Evolutionary conservation across 2,329 filamentous ascomycete genomes (phyloP).

Genomic region (Elsinoe arachidis): DNA sequence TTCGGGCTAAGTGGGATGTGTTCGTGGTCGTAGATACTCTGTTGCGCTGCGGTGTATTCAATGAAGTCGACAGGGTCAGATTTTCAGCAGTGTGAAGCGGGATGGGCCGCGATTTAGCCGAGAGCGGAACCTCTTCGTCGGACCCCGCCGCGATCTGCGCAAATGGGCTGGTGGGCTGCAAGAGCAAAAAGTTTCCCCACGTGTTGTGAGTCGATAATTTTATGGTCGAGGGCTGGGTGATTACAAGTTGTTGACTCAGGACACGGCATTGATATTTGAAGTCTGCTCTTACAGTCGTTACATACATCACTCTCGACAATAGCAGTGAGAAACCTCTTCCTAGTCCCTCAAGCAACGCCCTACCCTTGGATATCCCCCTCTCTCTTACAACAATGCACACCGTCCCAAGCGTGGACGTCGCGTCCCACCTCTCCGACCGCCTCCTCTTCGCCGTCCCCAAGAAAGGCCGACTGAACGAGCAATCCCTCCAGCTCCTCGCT

Average conservation of each 20-base stretch:
- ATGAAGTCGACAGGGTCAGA: background rate
- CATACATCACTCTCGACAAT: background rate
- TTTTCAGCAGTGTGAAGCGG: background rate
- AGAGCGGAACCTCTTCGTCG: background rate
- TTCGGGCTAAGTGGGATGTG: background rate
- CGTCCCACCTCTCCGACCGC: constrained; percentile 66
- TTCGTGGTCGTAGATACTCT: background rate
- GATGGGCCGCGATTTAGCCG: background rate
- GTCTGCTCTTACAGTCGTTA: background rate
- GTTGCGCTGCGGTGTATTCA: background rate
- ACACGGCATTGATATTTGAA: background rate
- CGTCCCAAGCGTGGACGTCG: constrained; percentile 31
- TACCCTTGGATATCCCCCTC: background rate
- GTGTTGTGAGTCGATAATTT: constrained; percentile 2
- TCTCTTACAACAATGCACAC: constrained; percentile 20
- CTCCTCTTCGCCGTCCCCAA: constrained; percentile 97
- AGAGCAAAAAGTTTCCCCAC: constrained; percentile 3
- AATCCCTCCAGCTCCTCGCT: constrained; percentile 79
- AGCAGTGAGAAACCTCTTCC: background rate
- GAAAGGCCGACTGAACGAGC: constrained; percentile 89
- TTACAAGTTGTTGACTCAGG: background rate
- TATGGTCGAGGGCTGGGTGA: background rate
- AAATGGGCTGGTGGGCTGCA: background rate
- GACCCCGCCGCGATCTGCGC: background rate
- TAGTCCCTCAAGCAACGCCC: too few species aligned